Percentiles rank a stretch among this genome's conserved stretches.
Evolutionary conservation across 352 stramenopile species (phyloP).

Genomic region (Pythium sukuiense): DNA sequence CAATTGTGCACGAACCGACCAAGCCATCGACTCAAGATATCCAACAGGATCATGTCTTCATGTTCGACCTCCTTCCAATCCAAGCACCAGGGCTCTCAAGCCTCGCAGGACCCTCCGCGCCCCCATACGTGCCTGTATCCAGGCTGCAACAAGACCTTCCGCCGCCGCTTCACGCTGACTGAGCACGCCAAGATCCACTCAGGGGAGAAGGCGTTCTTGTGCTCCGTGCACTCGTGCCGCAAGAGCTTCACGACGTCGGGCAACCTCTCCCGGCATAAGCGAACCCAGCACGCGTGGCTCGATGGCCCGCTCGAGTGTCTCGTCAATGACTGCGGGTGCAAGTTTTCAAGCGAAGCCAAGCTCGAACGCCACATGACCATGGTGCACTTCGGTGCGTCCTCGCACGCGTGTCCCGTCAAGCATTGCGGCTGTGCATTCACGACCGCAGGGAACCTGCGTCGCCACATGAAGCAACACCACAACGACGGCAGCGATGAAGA

Average conservation of each 20-base stretch:
- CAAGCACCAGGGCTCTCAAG: background rate
- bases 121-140: slow-evolving; percentile 40
- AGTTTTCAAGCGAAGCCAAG: slow-evolving; percentile 15
- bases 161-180: slow-evolving; percentile 51
- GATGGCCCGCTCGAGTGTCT: slow-evolving; percentile 11
- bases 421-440: slow-evolving; percentile 62
- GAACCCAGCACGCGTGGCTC: slow-evolving; percentile 39
- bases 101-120: background rate
- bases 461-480: slow-evolving; percentile 17
- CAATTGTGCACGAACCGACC: background rate
- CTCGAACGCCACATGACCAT: slow-evolving; percentile 20
- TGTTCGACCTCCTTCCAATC: background rate
- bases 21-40: background rate
- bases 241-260: slow-evolving; percentile 67
- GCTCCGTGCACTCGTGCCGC: slow-evolving; percentile 49
- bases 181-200: slow-evolving; percentile 83
- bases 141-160: slow-evolving; percentile 28
- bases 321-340: slow-evolving; percentile 7
- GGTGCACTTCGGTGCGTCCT: slow-evolving; percentile 16
- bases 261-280: slow-evolving; percentile 62
- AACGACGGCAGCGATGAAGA: background rate
- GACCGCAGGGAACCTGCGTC: slow-evolving; percentile 49
- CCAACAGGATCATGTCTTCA: too few relatives aligned
- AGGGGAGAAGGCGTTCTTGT: slow-evolving; percentile 64
- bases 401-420: slow-evolving; percentile 33